Evolutionary conservation across 306 rosid genomes (phyloP).

Genomic region (Dalbergia cochinchinensis): DNA sequence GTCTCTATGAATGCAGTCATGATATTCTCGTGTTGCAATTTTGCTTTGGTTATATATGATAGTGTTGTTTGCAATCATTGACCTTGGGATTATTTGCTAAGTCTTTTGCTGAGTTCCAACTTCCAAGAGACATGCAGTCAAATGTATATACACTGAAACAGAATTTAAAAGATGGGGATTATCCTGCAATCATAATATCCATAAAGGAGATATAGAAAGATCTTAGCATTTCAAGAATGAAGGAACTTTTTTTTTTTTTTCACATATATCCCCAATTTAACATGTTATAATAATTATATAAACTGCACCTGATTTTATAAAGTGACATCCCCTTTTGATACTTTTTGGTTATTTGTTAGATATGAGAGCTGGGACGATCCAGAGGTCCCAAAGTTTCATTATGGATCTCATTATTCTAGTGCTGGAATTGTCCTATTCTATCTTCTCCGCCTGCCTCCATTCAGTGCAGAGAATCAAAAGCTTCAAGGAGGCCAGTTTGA

Average conservation of each 20-base stretch:
- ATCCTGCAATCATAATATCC: conserved; percentile 24
- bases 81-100: conserved; percentile 25
- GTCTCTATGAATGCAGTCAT: conserved; percentile 31
- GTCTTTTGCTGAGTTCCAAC: conserved; percentile 15
- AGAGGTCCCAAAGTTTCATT: conserved; percentile 97
- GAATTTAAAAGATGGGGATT: neutral
- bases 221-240: conserved; percentile 30
- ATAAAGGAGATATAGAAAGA: conserved; percentile 14
- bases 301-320: conserved; percentile 25
- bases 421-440: conserved; percentile 99
- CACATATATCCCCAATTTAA: conserved; percentile 6
- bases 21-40: conserved; percentile 20
- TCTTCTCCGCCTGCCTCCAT: conserved; percentile 96
- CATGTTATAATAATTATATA: conserved; percentile 26
- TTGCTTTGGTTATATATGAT: conserved; percentile 32
- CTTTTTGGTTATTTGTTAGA: conserved; percentile 53
- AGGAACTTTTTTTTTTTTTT: conserved; percentile 1
- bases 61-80: conserved; percentile 23
- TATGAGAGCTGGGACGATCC: conserved; percentile 99
- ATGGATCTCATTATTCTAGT: conserved; percentile 99
- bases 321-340: conserved; percentile 14
- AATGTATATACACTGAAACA: conserved; percentile 14
- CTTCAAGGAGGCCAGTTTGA: conserved; percentile 99
- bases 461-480: conserved; percentile 94
- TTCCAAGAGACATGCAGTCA: conserved; percentile 18